phyloP scores from a whole-genome alignment of 345 rosid genomes.

The Sonneratia caseolaris region DNA sequence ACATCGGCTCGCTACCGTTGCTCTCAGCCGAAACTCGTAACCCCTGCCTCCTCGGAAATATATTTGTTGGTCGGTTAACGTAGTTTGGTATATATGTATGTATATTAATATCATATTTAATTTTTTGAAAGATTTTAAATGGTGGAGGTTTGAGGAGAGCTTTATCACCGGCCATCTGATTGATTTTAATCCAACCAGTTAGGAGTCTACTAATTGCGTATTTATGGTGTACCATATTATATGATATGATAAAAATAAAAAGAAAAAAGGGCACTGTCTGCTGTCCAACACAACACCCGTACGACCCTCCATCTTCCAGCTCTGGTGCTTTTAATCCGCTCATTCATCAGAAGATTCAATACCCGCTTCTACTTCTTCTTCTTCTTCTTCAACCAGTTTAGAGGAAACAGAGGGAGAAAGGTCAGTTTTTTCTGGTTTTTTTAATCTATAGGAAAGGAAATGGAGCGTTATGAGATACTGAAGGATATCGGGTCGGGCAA shows the following conservation, averaged over 20 bases:
- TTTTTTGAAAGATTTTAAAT: too few species aligned
- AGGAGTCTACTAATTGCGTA: too few species aligned
- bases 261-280: neutral
- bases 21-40: neutral
- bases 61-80: too few species aligned
- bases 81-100: too few species aligned
- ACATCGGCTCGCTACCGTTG: neutral
- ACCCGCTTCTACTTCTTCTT: neutral
- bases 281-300: neutral
- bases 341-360: neutral
- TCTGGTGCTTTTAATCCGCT: too few species aligned
- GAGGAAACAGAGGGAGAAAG: neutral
- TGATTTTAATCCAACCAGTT: too few species aligned
- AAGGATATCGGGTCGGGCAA: slow-evolving; percentile 87
- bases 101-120: too few species aligned
- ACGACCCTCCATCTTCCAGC: neutral
- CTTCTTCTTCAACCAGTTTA: neutral
- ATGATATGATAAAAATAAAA: too few species aligned
- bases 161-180: too few species aligned
- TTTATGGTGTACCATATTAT: too few species aligned
- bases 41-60: neutral
- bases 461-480: slow-evolving; percentile 74
- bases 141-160: too few species aligned
- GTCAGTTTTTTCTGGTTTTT: neutral
- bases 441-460: neutral